These are phyloP conservation scores for Juncus inflexus DNA, from an alignment of 176 grass and related monocot genomes.

Conservation along the genomic window DNA sequence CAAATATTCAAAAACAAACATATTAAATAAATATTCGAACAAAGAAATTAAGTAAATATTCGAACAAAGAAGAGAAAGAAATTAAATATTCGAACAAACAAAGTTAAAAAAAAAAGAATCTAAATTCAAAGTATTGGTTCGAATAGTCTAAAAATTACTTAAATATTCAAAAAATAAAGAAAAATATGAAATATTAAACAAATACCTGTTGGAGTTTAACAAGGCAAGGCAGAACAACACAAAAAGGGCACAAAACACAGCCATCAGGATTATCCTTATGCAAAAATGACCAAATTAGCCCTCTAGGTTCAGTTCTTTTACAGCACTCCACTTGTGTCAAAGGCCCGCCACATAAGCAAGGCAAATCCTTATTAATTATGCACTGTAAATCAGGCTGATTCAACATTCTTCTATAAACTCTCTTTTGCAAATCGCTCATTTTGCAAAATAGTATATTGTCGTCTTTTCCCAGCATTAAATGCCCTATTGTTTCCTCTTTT, in stretches of 20 bases:
- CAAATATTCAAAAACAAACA: no score
- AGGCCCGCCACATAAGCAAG: constrained; percentile 79
- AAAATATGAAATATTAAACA: constrained; percentile 15
- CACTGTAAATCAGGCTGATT: constrained; percentile 91
- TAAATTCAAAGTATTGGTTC: background rate
- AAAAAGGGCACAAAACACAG: constrained; percentile 80
- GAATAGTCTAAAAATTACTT: background rate
- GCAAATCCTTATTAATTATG: constrained; percentile 89
- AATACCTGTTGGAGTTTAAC: constrained; percentile 93
- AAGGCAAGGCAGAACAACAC: constrained; percentile 93
- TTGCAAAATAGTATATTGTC: constrained; percentile 98
- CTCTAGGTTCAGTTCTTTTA: constrained; percentile 63
- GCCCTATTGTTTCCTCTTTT: constrained; percentile 93
- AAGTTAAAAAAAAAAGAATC: background rate
- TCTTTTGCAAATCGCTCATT: constrained; percentile 96
- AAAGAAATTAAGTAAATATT: no score
- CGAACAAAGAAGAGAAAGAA: background rate
- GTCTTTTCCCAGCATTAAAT: constrained; percentile 95
- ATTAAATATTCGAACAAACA: background rate
- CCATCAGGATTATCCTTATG: constrained; percentile 85
- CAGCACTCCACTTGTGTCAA: constrained; percentile 85
- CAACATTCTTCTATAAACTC: constrained; percentile 92
- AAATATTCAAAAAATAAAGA: no score
- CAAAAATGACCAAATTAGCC: constrained; percentile 96
- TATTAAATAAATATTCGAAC: no score